Conservation (phyloP, 805 yeast genomes). For the Metschnikowia hibisci region DNA sequence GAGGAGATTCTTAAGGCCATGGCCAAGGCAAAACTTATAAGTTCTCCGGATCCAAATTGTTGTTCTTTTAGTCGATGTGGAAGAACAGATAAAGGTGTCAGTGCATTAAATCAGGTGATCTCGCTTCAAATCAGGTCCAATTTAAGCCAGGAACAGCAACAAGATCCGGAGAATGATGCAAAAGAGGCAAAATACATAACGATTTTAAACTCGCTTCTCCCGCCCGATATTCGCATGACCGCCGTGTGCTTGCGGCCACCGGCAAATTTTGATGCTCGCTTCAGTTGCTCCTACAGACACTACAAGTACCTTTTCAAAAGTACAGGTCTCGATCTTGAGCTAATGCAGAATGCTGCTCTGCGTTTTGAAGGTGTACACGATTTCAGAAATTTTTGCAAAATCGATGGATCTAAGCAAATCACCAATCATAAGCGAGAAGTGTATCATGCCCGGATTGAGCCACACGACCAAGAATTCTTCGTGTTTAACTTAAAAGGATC, state of each 20-base stretch:
- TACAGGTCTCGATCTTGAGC: conserved; percentile 53
- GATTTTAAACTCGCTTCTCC: conserved; percentile 71
- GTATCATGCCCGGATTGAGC: conserved; percentile 46
- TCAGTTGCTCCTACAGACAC: conserved; percentile 83
- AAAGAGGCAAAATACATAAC: conserved; percentile 74
- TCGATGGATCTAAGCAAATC: conserved; percentile 92
- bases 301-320: conserved; percentile 75
- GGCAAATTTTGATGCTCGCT: conserved; percentile 79
- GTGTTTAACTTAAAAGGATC: conserved; percentile 78
- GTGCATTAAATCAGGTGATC: conserved; percentile 94
- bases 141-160: conserved; percentile 59
- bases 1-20: conserved; percentile 69
- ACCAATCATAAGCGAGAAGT: conserved; percentile 70
- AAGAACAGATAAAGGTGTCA: conserved; percentile 92
- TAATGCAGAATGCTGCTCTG: conserved; percentile 67
- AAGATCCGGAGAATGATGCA: conserved; percentile 50
- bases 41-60: conserved; percentile 53
- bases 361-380: conserved; percentile 74
- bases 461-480: conserved; percentile 43
- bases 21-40: conserved; percentile 60
- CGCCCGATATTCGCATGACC: conserved; percentile 79
- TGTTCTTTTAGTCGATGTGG: conserved; percentile 88
- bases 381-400: conserved; percentile 89
- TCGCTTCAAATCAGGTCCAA: conserved; percentile 72
- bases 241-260: conserved; percentile 84